Base-by-base conservation (phyloP, 768 basidiomycete species). In the Pleurotus djamor region DNA sequence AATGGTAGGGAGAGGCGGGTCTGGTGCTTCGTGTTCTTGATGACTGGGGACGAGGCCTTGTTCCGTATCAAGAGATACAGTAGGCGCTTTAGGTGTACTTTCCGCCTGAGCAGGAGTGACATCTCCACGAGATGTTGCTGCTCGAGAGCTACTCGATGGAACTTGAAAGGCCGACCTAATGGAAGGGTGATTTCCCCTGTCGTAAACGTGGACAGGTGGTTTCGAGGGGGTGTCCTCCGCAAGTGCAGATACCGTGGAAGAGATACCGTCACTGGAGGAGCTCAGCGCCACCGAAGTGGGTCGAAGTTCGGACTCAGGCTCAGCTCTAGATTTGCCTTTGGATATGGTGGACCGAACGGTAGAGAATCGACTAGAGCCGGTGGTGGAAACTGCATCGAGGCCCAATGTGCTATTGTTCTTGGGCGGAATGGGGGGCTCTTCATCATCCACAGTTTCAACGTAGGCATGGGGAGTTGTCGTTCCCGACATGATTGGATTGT, bases 191-290 rank as follows among this genome's bases (percentile, higher is more conserved):
- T 65, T 64, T 38, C 63, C 69, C 54, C 76, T 64, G 61, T 84
- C 78, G 59, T 75, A 76, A 51, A 89, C 83, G 69, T 88, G 89
- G 38, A 89, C 78, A 13, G 87, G 82, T 49, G 75, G 81, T 67
- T 91, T 90, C 44, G 74, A 62, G 0, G 83, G 77, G 4, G 72
- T 66, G 57, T 85, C 78, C 60, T 73, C 76, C 33, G 71, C 77
- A 37, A 80, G 61, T 4, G 78, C 65, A 36, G 80, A 81, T 43
- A 66, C 69, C 9, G 74, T 73, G 28, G 78, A 78, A 9, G 74
- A 65, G 62, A 72, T 61, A 59, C 75, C 71, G 59, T 71, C 66
- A 57, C 58, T 59, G 50, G 66, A 55, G 4, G 63, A 65, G n/a
- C 41, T 38, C n/a, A 12, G 51, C 14, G 51, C 34, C 32, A 16